These are phyloP conservation scores for Metschnikowia koreensis DNA, from an alignment of 805 yeast species.

Conservation along the genomic window DNA sequence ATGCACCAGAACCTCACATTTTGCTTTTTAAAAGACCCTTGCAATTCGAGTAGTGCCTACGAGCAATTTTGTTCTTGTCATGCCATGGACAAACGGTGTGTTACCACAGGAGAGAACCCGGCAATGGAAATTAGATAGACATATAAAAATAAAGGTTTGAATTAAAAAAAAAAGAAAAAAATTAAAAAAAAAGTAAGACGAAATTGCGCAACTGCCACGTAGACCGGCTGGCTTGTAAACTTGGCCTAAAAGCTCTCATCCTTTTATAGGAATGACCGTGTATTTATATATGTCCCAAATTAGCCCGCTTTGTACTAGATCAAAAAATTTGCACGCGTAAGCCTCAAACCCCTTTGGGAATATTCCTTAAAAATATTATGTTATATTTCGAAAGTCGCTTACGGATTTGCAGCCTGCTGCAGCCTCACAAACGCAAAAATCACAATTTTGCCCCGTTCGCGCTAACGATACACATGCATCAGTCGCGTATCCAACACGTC, in stretches of 20 bases:
- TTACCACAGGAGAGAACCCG: no score
- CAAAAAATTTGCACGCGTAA: no score
- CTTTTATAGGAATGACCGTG: no score
- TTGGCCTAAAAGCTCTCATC: no score
- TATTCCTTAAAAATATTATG: background rate
- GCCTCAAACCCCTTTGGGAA: background rate
- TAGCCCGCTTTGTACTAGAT: background rate
- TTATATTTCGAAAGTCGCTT: background rate
- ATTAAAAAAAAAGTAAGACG: no score
- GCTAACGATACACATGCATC: background rate
- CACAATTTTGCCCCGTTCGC: background rate
- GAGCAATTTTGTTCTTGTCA: background rate
- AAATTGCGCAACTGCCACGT: no score
- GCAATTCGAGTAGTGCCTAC: conserved; percentile 43
- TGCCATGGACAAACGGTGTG: background rate
- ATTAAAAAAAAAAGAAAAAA: no score
- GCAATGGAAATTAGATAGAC: no score
- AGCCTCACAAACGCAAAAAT: no score
- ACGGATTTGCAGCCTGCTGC: background rate
- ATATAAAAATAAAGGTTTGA: background rate
- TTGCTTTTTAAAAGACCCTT: conserved; percentile 72
- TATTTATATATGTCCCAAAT: background rate
- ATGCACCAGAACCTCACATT: conserved; percentile 97
- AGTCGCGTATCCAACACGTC: no score
- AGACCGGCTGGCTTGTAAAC: no score